Evolutionary conservation across 2,329 filamentous ascomycete genomes (phyloP).

Genomic region (Fusarium annulatum): DNA sequence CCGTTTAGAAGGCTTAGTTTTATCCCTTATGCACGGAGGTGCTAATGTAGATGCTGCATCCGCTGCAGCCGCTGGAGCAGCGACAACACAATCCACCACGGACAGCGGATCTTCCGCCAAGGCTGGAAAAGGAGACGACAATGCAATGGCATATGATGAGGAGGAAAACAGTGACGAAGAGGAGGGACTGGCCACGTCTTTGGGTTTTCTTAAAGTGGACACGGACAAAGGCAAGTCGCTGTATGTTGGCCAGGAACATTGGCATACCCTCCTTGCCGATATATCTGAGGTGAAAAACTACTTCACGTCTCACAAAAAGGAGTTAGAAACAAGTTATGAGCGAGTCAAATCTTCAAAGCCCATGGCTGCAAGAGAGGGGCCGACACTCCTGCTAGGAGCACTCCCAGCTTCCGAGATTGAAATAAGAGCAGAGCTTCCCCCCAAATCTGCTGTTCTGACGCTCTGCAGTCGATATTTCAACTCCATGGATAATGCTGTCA

Average conservation of each 20-base stretch:
- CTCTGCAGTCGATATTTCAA: conserved; percentile 93
- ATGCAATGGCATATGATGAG: conserved; percentile 56
- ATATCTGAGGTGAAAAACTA: conserved; percentile 95
- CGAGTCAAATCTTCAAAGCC: conserved; percentile 78
- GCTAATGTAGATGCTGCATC: conserved; percentile 60
- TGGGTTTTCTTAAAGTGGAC: conserved; percentile 87
- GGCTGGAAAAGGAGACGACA: conserved; percentile 68
- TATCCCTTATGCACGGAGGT: conserved; percentile 94
- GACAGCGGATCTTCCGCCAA: conserved; percentile 59
- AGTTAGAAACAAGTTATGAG: conserved; percentile 84
- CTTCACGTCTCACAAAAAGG: conserved; percentile 86
- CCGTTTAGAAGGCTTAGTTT: conserved; percentile 88
- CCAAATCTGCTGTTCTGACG: conserved; percentile 84
- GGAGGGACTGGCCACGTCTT: conserved; percentile 74
- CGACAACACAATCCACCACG: conserved; percentile 51
- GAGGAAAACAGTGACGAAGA: conserved; percentile 77
- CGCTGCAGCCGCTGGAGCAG: conserved; percentile 50
- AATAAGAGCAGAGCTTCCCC: conserved; percentile 81
- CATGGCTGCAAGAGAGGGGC: conserved; percentile 69
- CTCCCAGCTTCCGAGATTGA: conserved; percentile 79
- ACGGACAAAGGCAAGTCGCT: conserved; percentile 79
- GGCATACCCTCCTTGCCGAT: conserved; percentile 82
- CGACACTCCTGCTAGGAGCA: conserved; percentile 82
- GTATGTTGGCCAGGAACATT: conserved; percentile 86
- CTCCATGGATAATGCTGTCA: conserved; percentile 76